phyloP scores from a whole-genome alignment of 495 filamentous ascomycete species.

The Talaromyces thailandensis region DNA sequence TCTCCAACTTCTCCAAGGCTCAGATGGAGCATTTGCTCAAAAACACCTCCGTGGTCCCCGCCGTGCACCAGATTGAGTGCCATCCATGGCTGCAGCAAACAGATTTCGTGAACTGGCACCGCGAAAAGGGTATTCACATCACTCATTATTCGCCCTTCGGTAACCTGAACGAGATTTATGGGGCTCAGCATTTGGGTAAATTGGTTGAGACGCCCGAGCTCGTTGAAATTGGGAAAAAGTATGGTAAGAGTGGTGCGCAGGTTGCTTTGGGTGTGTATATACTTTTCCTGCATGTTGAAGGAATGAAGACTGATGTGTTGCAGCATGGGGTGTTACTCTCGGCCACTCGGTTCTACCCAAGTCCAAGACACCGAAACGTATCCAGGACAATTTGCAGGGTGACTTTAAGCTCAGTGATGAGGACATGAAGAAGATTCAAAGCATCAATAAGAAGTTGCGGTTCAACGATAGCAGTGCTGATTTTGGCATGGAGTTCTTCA shows the following conservation, averaged over 20 bases:
- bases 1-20: slow-evolving; percentile 65
- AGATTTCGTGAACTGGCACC: slow-evolving; percentile 47
- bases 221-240: slow-evolving; percentile 50
- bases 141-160: slow-evolving; percentile 63
- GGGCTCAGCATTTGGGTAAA: slow-evolving; percentile 37
- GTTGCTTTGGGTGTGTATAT: slow-evolving; percentile 41
- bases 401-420: slow-evolving; percentile 45
- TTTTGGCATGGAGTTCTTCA: slow-evolving; percentile 53
- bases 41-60: slow-evolving; percentile 49
- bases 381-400: slow-evolving; percentile 46
- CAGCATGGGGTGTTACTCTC: slow-evolving; percentile 57
- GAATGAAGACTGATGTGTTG: slow-evolving; percentile 25
- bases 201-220: slow-evolving; percentile 54
- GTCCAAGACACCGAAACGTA: slow-evolving; percentile 44
- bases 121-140: slow-evolving; percentile 47
- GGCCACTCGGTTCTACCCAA: slow-evolving; percentile 62
- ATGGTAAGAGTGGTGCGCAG: slow-evolving; percentile 53
- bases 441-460: slow-evolving; percentile 45
- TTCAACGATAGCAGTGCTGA: slow-evolving; percentile 49
- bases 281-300: no score
- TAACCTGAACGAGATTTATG: slow-evolving; percentile 60
- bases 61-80: slow-evolving; percentile 56
- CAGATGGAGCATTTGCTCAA: slow-evolving; percentile 62
- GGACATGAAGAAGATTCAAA: slow-evolving; percentile 46
- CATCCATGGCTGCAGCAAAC: slow-evolving; percentile 57